Evolutionary conservation across 2,329 filamentous ascomycete genomes (phyloP).

Genomic region (Alternaria metachromatica): DNA sequence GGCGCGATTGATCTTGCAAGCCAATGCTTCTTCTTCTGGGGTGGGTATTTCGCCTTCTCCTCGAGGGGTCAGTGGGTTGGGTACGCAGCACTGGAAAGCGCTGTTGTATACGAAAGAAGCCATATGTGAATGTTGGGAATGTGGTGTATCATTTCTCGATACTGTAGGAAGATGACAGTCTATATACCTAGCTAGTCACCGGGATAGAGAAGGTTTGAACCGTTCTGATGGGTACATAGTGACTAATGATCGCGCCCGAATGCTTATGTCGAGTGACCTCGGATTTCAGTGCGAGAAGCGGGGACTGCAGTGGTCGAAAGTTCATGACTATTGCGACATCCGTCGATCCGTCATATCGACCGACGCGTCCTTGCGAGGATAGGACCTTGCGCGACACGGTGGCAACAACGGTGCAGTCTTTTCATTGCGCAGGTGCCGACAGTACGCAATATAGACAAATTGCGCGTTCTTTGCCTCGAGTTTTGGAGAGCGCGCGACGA

Average conservation of each 20-base stretch:
- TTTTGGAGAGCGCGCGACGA: neutral
- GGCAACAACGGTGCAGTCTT: neutral
- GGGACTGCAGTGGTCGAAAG: neutral
- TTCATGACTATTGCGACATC: neutral
- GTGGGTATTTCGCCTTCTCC: neutral
- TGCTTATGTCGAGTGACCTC: neutral
- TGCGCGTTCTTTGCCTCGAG: neutral
- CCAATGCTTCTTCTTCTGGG: neutral
- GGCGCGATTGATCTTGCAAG: neutral
- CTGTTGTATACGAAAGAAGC: neutral
- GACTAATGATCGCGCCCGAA: neutral
- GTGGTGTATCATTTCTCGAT: fast-evolving
- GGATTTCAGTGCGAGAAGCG: neutral
- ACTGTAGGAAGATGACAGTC: fast-evolving
- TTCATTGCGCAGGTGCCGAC: neutral
- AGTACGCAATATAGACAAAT: neutral
- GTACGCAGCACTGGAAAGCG: neutral
- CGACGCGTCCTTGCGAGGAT: neutral
- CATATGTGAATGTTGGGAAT: neutral
- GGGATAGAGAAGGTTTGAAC: neutral
- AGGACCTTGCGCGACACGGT: neutral
- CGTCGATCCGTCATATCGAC: neutral
- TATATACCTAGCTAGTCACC: neutral
- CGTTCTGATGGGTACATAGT: neutral
- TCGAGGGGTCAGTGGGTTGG: neutral